phyloP scores from a whole-genome alignment of 2,329 filamentous ascomycete species.

The Talaromyces funiculosus region DNA sequence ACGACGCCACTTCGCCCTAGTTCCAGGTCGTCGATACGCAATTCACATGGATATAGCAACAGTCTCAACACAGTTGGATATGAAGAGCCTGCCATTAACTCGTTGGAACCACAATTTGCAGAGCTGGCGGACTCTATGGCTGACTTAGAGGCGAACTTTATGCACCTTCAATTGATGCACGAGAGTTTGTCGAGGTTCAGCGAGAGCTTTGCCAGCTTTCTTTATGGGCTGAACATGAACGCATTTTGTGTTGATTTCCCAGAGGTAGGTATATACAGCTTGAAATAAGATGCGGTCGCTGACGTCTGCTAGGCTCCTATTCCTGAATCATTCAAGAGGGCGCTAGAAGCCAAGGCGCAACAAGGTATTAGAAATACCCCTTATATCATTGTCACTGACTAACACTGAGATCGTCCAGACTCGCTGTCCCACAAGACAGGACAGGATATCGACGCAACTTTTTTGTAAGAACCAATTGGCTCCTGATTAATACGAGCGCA shows the following conservation, averaged over 20 bases:
- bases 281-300: not conserved
- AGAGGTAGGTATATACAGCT: constrained; percentile 67
- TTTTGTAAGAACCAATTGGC: constrained; percentile 57
- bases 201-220: constrained; percentile 90
- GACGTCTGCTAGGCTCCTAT: constrained; percentile 62
- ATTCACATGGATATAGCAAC: constrained; percentile 56
- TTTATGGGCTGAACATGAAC: constrained; percentile 98
- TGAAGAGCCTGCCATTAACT: constrained; percentile 62
- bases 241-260: constrained; percentile 97
- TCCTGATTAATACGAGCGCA: not conserved
- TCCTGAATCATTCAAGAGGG: constrained; percentile 70
- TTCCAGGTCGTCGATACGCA: constrained; percentile 81
- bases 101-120: constrained; percentile 83
- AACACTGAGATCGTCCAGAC: not conserved
- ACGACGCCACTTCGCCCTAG: constrained; percentile 88
- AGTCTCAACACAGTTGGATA: constrained; percentile 29
- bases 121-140: constrained; percentile 92
- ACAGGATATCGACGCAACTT: constrained; percentile 68
- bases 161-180: constrained; percentile 95
- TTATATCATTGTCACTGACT: not conserved
- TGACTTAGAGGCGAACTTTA: constrained; percentile 93
- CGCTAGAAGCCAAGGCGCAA: constrained; percentile 54
- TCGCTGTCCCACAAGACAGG: constrained; percentile 25
- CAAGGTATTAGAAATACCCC: constrained; percentile 30
- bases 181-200: constrained; percentile 89